phyloP scores from a whole-genome alignment of 805 yeast genomes.

The Allodekkera sacchari region DNA sequence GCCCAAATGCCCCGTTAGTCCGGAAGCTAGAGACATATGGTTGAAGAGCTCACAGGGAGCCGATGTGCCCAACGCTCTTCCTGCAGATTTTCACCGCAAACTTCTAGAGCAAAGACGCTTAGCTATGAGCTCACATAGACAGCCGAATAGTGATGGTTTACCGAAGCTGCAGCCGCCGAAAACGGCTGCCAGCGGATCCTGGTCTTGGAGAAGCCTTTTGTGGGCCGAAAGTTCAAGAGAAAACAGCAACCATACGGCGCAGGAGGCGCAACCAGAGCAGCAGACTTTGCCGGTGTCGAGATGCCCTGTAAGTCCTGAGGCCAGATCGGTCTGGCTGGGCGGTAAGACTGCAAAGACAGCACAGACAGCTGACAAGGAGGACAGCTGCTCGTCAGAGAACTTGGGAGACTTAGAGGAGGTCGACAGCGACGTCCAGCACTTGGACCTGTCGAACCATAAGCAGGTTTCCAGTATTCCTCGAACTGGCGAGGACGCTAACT shows the following conservation, averaged over 20 bases:
- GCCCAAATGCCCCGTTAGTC: constrained; percentile 62
- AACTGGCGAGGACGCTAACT: constrained; percentile 56
- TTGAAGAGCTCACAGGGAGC: constrained; percentile 23
- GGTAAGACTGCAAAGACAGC: constrained; percentile 2
- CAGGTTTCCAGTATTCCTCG: constrained; percentile 80
- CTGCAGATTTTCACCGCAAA: too few relatives aligned
- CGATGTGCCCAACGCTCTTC: constrained; percentile 4
- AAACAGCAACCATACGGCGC: constrained; percentile 3
- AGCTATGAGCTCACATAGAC: too few relatives aligned
- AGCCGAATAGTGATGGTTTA: too few relatives aligned
- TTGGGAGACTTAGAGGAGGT: constrained; percentile 21
- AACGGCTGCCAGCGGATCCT: constrained; percentile 2
- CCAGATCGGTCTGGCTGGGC: constrained; percentile 29
- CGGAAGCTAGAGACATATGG: constrained; percentile 53
- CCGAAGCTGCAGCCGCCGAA: too few relatives aligned
- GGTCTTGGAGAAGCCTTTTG: constrained; percentile 11
- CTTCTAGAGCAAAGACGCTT: too few relatives aligned
- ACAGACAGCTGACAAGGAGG: constrained; percentile 26
- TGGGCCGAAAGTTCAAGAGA: constrained; percentile 12
- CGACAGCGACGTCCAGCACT: background rate
- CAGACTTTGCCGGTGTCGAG: constrained; percentile 8
- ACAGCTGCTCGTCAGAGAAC: constrained; percentile 37
- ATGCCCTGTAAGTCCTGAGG: constrained; percentile 33
- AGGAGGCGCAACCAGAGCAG: constrained; percentile 15
- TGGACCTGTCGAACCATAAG: constrained; percentile 56